Evolutionary conservation across 2,329 filamentous ascomycete species (phyloP).

Genomic region (Macrophomina pseudophaseolina): DNA sequence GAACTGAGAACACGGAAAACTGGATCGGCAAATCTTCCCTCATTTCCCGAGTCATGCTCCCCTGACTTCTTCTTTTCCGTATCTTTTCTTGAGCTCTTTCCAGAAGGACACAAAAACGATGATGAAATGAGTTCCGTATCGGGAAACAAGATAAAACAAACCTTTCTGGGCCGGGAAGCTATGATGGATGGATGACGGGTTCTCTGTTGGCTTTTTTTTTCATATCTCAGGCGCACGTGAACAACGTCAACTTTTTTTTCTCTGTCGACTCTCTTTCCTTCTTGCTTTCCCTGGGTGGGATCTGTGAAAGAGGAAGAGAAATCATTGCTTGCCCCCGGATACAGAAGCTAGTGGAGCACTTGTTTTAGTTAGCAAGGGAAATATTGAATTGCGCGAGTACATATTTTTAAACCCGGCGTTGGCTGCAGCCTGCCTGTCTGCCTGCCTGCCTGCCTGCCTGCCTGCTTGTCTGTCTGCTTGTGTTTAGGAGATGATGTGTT

Average conservation of each 20-base stretch:
- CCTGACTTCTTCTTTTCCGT: background rate
- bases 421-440: too few relatives aligned
- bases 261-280: background rate
- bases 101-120: background rate
- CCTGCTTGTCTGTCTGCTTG: too few relatives aligned
- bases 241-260: background rate
- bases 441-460: too few relatives aligned
- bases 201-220: background rate
- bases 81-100: background rate
- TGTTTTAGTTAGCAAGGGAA: background rate
- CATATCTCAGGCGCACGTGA: background rate
- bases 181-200: constrained; percentile 8
- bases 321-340: background rate
- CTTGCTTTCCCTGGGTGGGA: background rate
- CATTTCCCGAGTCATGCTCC: constrained; percentile 9
- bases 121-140: background rate
- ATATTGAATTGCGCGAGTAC: constrained; percentile 4
- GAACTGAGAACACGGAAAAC: background rate
- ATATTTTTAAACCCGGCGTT: background rate
- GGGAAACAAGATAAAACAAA: background rate
- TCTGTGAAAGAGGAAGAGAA: background rate
- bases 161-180: background rate
- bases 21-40: background rate
- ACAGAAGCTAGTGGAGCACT: constrained; percentile 2
- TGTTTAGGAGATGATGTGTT: too few relatives aligned